Evolutionary conservation across 192 early-diverging fungal species (phyloP).

Genomic region (Coemansia sp.): DNA sequence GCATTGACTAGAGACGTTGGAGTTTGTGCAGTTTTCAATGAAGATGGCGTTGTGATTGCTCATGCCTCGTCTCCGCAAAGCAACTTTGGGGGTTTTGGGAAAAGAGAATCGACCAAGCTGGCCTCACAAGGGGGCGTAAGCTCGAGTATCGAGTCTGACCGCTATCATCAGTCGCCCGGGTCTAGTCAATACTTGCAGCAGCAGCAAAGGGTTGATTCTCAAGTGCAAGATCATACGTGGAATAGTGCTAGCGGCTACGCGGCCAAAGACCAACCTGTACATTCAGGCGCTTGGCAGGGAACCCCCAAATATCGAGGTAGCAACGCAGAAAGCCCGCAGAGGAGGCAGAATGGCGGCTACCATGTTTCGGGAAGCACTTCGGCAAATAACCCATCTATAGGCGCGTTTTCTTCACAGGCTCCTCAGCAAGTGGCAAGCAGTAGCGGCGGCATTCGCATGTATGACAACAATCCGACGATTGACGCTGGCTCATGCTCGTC

Average conservation of each 20-base stretch:
- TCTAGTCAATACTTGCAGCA: not conserved
- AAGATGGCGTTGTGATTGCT: conserved; percentile 46
- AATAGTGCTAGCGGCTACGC: not conserved
- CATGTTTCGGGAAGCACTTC: not conserved
- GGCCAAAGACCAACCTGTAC: not conserved
- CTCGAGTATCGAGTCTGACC: not conserved
- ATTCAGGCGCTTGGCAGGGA: not conserved
- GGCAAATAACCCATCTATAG: conserved; percentile 2
- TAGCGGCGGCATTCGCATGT: conserved; percentile 1
- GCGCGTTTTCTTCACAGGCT: not conserved
- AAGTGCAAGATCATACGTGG: not conserved
- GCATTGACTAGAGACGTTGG: conserved; percentile 38
- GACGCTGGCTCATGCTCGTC: conserved; percentile 20
- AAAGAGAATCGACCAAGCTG: not conserved
- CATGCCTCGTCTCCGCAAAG: conserved; percentile 24
- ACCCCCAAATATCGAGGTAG: not conserved
- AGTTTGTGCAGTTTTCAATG: conserved; percentile 43
- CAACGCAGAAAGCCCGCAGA: not conserved
- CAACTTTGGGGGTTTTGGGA: not conserved
- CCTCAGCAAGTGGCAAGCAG: not conserved
- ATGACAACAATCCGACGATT: conserved; percentile 6
- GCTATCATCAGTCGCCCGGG: not conserved
- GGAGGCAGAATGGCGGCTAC: not conserved
- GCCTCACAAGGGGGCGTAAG: not conserved
- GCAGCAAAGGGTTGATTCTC: not conserved